A percentile compares a stretch with the other conserved stretches of the same genome.
Conservation (phyloP, 2,329 filamentous ascomycete species). For the Fonsecaea multimorphosa region DNA sequence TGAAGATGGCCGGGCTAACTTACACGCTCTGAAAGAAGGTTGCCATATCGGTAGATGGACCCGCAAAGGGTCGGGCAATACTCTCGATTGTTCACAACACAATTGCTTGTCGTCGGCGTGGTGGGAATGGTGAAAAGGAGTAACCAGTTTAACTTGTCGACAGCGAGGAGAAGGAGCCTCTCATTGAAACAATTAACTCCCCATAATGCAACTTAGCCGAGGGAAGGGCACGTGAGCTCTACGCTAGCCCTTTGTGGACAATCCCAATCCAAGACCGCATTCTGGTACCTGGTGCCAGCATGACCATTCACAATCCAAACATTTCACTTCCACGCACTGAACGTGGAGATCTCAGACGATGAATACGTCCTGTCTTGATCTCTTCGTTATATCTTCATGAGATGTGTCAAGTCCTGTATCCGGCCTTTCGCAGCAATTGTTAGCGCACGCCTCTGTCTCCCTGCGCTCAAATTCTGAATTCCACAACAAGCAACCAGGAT, state of each 20-base stretch:
- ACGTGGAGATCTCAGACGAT: not conserved
- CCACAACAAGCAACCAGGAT: slow-evolving; percentile 20
- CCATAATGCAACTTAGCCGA: slow-evolving; percentile 25
- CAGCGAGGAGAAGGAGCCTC: slow-evolving; percentile 6
- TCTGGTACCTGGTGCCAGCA: not conserved
- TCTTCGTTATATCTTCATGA: not conserved
- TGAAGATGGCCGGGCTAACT: slow-evolving; percentile 25
- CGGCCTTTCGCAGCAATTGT: not conserved
- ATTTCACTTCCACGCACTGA: not conserved
- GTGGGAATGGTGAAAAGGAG: slow-evolving; percentile 21
- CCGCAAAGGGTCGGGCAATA: slow-evolving; percentile 15
- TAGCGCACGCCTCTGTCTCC: not conserved
- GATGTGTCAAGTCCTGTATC: not conserved
- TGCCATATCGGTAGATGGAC: slow-evolving; percentile 47
- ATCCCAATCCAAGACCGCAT: not conserved
- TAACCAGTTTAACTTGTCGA: slow-evolving; percentile 21
- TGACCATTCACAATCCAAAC: not conserved
- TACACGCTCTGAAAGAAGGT: slow-evolving; percentile 60
- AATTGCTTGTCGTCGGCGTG: slow-evolving; percentile 19
- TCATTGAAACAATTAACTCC: slow-evolving; percentile 17
- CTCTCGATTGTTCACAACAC: slow-evolving; percentile 9
- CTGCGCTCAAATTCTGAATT: not conserved
- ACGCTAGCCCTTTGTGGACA: slow-evolving; percentile 21
- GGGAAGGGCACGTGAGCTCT: not conserved
- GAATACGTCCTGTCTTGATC: not conserved